A percentile compares a stretch with the other conserved stretches of the same genome.
Evolutionary conservation across 805 yeast genomes (phyloP).

Genomic region (Cyberlindnera mycetangii): DNA sequence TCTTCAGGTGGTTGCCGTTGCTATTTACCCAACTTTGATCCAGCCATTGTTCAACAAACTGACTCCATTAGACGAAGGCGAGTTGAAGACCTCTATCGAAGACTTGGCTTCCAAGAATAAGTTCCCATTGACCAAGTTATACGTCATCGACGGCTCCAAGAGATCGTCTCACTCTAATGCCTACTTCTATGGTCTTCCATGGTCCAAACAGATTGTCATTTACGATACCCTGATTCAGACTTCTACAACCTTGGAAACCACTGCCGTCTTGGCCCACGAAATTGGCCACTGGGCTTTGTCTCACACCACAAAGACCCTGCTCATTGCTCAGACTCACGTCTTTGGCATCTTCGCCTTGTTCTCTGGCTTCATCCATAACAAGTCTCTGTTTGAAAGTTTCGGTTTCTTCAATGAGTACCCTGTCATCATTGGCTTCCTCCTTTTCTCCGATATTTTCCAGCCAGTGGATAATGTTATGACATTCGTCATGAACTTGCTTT

Average conservation of each 20-base stretch:
- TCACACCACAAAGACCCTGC: constrained; percentile 77
- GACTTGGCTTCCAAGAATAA: constrained; percentile 67
- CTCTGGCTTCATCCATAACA: constrained; percentile 76
- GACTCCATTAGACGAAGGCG: constrained; percentile 87
- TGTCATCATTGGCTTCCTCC: constrained; percentile 71
- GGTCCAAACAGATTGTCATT: constrained; percentile 93
- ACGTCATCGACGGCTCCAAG: constrained; percentile 94
- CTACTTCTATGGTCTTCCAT: constrained; percentile 92
- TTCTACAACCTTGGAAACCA: constrained; percentile 72
- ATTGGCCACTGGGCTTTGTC: constrained; percentile 96
- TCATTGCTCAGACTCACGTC: constrained; percentile 60
- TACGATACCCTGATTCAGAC: constrained; percentile 88
- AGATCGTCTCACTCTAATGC: constrained; percentile 97
- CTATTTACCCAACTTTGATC: constrained; percentile 79
- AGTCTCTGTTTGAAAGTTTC: constrained; percentile 71
- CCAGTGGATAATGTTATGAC: constrained; percentile 72
- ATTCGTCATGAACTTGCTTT: constrained; percentile 63
- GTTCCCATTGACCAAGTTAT: constrained; percentile 84
- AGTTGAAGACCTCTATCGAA: constrained; percentile 78
- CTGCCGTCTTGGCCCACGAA: constrained; percentile 97
- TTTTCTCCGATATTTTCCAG: constrained; percentile 73
- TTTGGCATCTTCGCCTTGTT: constrained; percentile 68
- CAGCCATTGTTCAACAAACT: constrained; percentile 92
- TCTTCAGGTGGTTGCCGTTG: constrained; percentile 70
- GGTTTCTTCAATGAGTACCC: constrained; percentile 73